Conservation (phyloP, 2,329 filamentous ascomycete species). For the Xylariales sp. region DNA sequence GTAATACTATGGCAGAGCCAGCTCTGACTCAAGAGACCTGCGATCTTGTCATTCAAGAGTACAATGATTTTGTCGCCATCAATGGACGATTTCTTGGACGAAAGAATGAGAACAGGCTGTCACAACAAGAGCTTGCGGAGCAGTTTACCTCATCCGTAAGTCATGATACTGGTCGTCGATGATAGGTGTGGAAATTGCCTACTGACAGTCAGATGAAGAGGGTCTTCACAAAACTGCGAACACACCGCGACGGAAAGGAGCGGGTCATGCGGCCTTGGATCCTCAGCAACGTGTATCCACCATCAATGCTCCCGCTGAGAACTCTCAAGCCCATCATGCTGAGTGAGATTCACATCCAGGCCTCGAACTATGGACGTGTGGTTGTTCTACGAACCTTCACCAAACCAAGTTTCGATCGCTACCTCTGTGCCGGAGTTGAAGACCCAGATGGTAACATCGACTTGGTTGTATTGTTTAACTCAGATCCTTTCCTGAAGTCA, state of each 20-base stretch:
- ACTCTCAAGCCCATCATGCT: neutral
- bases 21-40: too few relatives aligned
- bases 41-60: neutral
- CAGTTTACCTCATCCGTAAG: neutral
- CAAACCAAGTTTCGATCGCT: neutral
- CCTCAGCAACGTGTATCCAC: neutral
- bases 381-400: neutral
- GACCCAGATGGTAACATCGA: neutral
- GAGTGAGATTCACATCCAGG: neutral
- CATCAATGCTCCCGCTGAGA: neutral
- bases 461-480: neutral
- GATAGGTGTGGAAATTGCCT: too few relatives aligned
- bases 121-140: neutral
- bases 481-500: neutral
- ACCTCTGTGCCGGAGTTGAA: neutral
- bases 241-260: neutral
- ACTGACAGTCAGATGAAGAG: too few relatives aligned
- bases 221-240: neutral
- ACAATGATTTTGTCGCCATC: neutral
- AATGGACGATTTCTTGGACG: neutral
- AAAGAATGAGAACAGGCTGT: neutral
- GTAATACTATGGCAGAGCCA: too few relatives aligned
- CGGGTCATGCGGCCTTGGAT: neutral
- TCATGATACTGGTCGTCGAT: too few relatives aligned
- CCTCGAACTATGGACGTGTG: neutral